Evolutionary conservation across 129 eudicot genomes (phyloP).

Genomic region (Glebionis coronaria): DNA sequence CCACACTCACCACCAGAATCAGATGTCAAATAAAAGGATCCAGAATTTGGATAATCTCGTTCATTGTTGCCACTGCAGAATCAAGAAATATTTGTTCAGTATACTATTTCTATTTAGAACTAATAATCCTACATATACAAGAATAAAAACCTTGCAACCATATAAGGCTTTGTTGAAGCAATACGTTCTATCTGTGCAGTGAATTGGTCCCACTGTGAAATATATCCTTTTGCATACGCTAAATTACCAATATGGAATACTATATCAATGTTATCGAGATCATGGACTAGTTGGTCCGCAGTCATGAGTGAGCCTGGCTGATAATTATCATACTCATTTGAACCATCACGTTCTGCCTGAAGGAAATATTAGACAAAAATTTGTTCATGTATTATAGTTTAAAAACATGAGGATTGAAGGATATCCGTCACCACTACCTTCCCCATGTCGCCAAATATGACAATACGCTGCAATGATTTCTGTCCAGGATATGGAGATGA

Average conservation of each 20-base stretch:
- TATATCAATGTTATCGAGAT: conserved; percentile 57
- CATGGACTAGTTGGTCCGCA: conserved; percentile 49
- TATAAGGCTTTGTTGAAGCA: conserved; percentile 64
- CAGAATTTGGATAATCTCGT: conserved; percentile 57
- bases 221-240: conserved; percentile 59
- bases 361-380: not conserved
- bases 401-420: not conserved
- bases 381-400: not conserved
- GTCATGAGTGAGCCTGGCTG: conserved; percentile 82
- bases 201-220: conserved; percentile 83
- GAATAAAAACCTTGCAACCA: conserved; percentile 66
- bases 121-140: not conserved
- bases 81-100: not conserved
- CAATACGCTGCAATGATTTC: conserved; percentile 63
- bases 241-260: conserved; percentile 77
- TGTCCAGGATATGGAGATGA: conserved; percentile 82
- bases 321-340: conserved; percentile 52
- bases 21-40: conserved; percentile 45
- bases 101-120: not conserved
- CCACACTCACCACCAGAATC: conserved; percentile 91
- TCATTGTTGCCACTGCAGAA: conserved; percentile 68
- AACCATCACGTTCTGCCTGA: conserved; percentile 87
- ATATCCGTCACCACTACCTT: conserved; percentile 42
- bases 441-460: conserved; percentile 85
- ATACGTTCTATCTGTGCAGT: conserved; percentile 73